Base-by-base conservation (phyloP, 441 rosid species). In the Syzygium malaccense region DNA sequence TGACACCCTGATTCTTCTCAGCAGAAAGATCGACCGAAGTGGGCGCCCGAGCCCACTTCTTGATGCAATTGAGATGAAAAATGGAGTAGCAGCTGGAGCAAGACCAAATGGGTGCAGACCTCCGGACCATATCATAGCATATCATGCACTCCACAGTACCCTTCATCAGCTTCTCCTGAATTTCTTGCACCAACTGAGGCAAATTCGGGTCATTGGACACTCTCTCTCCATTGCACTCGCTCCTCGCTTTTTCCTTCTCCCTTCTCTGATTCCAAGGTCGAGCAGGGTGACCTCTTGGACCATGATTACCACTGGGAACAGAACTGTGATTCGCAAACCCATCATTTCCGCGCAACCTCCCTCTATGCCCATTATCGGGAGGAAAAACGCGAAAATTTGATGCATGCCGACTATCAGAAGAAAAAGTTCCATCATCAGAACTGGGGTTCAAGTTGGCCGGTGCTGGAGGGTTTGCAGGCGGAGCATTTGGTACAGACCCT, bases 11-110 rank as follows among this genome's bases (percentile, higher is more conserved):
- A 89, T 93, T 95, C 93, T 93, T 97, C 94, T 95, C 98, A 2
- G 97, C 98, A 48, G 92, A 86, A 87, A 96, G 88, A 91, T 98
- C 99, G 75, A 95, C 85, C 30, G 99, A 96, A 25, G 99, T 95
- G 26, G 99, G 99, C 41, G 99, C 97, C 87, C 96, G 96, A 54
- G 98, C 99, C 99, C 99, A 98, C 90, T 92, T 98, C 97, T 96
- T 98, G 88, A 95, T 96, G 90, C 99, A 97, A 91, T 90, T 95
- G 93, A 98, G 92, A 92, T 98, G 99, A 88, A 98, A 98, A 86
- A 98, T 96, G 14, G 99, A 96, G 89, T 92, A 98, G 91, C 99
- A 98, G 93, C 98, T 98, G 2, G 98, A 95, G 91, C 99, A 97
- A 86, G 99, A 96, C 99, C 99, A 98, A 80, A 96, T 89, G n/a